These are phyloP conservation scores for Cicer arietinum DNA, from an alignment of 306 rosid genomes.

Conservation along the genomic window DNA sequence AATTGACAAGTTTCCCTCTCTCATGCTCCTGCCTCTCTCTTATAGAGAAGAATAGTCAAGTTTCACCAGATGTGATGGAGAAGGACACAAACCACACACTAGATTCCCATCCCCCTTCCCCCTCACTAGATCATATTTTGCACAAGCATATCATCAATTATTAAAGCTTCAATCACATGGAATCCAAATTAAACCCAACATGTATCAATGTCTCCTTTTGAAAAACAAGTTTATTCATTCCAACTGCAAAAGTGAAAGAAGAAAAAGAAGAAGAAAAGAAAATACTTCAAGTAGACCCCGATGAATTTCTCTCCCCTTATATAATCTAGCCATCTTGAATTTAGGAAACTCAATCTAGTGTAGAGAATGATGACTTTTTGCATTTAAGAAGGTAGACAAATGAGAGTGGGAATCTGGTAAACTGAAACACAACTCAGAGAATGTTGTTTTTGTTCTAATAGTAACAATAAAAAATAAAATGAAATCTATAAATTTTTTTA, in stretches of 20 bases:
- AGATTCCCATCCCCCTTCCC: neutral
- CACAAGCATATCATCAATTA: slow-evolving; percentile 9
- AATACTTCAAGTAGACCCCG: neutral
- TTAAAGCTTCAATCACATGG: slow-evolving; percentile 16
- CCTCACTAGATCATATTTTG: slow-evolving; percentile 3
- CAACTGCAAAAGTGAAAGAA: too few species aligned
- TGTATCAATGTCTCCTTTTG: slow-evolving; percentile 12
- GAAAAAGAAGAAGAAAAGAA: neutral
- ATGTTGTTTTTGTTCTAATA: neutral
- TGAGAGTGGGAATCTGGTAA: slow-evolving; percentile 18
- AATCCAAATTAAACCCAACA: slow-evolving; percentile 32
- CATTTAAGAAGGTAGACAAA: slow-evolving; percentile 11
- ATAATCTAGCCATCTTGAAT: slow-evolving; percentile 5
- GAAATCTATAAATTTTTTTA: neutral
- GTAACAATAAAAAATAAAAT: slow-evolving; percentile 11
- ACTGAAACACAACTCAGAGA: slow-evolving; percentile 29
- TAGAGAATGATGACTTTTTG: slow-evolving; percentile 18
- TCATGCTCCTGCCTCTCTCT: slow-evolving; percentile 4
- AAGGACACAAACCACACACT: neutral
- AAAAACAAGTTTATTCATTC: neutral
- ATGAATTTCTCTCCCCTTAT: slow-evolving; percentile 14
- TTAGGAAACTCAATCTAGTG: slow-evolving; percentile 29
- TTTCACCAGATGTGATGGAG: slow-evolving; percentile 1
- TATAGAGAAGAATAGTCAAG: slow-evolving; percentile 6
- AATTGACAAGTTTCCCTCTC: slow-evolving; percentile 18